phyloP scores from a whole-genome alignment of 257 asterid genomes.

The Penstemon davidsonii region DNA sequence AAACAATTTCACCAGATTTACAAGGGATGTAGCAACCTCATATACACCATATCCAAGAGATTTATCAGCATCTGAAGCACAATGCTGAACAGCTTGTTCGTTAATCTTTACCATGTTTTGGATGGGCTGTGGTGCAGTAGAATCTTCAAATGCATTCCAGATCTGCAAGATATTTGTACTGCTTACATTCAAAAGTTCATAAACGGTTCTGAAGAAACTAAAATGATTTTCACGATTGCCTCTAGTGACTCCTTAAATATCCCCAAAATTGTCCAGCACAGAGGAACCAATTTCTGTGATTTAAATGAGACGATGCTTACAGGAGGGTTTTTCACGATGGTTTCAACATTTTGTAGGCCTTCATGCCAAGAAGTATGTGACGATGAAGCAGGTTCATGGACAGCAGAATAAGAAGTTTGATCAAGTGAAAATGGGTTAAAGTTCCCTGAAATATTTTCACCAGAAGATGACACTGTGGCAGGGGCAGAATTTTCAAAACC shows the following conservation, averaged over 20 bases:
- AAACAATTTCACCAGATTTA: constrained; percentile 23
- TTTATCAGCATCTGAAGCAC: constrained; percentile 43
- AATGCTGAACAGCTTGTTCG: constrained; percentile 34
- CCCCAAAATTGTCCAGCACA: constrained; percentile 10
- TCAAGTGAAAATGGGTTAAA: constrained; percentile 44
- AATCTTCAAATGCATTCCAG: constrained; percentile 69
- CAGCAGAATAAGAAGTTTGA: constrained; percentile 35
- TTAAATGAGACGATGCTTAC: constrained; percentile 34
- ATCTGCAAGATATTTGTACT: constrained; percentile 46
- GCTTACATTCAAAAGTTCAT: constrained; percentile 11
- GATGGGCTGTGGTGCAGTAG: constrained; percentile 34
- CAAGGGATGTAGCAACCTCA: constrained; percentile 47
- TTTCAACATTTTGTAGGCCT: constrained; percentile 31
- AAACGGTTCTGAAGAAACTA: not conserved
- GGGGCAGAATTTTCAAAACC: constrained; percentile 36
- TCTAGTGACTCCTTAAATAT: not conserved
- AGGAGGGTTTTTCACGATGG: constrained; percentile 31
- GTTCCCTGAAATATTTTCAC: constrained; percentile 35
- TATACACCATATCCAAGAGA: constrained; percentile 37
- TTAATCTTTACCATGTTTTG: constrained; percentile 32
- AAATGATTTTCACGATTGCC: constrained; percentile 12
- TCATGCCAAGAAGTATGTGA: constrained; percentile 36
- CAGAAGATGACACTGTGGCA: constrained; percentile 43
- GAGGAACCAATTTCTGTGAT: not conserved
- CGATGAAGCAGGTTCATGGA: constrained; percentile 33